A percentile compares a stretch with the other conserved stretches of the same genome.
Evolutionary conservation across 495 filamentous ascomycete species (phyloP).

Genomic region (Penicillium pulvis): DNA sequence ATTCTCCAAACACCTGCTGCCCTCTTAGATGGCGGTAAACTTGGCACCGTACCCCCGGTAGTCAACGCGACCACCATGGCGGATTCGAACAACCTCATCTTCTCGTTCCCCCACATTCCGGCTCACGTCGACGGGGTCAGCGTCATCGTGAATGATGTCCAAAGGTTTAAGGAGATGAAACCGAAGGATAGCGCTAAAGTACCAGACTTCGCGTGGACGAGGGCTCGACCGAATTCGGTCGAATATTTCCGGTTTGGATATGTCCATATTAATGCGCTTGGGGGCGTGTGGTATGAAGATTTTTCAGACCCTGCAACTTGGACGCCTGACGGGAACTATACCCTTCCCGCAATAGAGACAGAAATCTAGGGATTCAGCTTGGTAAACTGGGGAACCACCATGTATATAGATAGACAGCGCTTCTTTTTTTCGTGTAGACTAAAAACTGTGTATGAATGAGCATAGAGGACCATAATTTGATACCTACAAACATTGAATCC

Average conservation of each 20-base stretch:
- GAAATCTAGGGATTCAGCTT: neutral
- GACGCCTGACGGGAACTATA: constrained; percentile 3
- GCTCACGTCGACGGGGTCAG: constrained; percentile 55
- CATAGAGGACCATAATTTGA: no score
- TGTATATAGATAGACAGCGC: neutral
- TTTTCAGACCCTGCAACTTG: constrained; percentile 41
- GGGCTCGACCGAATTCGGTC: constrained; percentile 45
- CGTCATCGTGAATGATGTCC: constrained; percentile 61
- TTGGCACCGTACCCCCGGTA: constrained; percentile 49
- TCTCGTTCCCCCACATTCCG: constrained; percentile 44
- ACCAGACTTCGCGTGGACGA: constrained; percentile 48
- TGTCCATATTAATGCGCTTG: constrained; percentile 52
- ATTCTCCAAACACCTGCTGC: constrained; percentile 60
- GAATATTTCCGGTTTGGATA: constrained; percentile 86
- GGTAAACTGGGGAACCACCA: neutral
- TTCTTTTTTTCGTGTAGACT: no score
- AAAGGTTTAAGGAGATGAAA: constrained; percentile 50
- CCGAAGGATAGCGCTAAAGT: constrained; percentile 35
- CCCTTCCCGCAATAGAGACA: neutral
- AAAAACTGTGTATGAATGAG: no score
- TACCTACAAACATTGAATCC: no score
- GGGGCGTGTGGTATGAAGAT: constrained; percentile 66
- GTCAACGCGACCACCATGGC: constrained; percentile 37
- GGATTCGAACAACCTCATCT: constrained; percentile 44
- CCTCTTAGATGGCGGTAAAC: constrained; percentile 50